phyloP scores from a whole-genome alignment of 257 asterid species.

The Verbena officinalis region DNA sequence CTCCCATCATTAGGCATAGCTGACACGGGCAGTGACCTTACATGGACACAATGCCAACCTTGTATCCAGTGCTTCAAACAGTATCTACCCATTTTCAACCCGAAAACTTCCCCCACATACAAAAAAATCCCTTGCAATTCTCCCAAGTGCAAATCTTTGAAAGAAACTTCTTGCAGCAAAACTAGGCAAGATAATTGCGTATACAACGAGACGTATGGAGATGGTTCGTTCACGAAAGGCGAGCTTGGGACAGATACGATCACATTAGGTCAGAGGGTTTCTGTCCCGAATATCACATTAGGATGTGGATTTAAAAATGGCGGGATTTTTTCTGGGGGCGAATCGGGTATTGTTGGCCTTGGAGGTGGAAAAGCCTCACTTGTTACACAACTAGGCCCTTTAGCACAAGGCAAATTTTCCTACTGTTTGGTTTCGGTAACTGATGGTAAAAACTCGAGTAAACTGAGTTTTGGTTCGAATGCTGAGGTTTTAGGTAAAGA shows the following conservation, averaged over 20 bases:
- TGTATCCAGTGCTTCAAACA: conserved; percentile 42
- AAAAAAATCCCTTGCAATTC: conserved; percentile 12
- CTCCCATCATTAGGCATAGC: conserved; percentile 36
- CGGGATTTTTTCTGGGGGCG: conserved; percentile 11
- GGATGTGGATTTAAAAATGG: conserved; percentile 42
- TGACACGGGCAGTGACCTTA: conserved; percentile 48
- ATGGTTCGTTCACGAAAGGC: conserved; percentile 31
- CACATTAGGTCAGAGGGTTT: conserved; percentile 13
- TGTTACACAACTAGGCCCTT: conserved; percentile 29
- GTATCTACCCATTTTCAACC: conserved; percentile 30
- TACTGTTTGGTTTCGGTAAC: conserved; percentile 36
- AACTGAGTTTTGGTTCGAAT: conserved; percentile 25
- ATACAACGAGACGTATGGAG: conserved; percentile 24
- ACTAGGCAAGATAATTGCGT: conserved; percentile 23
- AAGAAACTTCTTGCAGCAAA: not conserved
- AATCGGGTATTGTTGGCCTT: conserved; percentile 50
- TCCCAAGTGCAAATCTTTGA: conserved; percentile 15
- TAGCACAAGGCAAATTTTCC: conserved; percentile 37
- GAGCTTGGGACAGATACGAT: conserved; percentile 33
- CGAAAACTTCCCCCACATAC: conserved; percentile 30
- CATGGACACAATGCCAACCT: conserved; percentile 57
- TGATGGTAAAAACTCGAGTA: conserved; percentile 5
- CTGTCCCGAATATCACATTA: not conserved
- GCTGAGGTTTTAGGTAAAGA: conserved; percentile 13
- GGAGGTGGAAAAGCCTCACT: conserved; percentile 43